Conservation (phyloP, 495 filamentous ascomycete species). For the Xylaria curta region DNA sequence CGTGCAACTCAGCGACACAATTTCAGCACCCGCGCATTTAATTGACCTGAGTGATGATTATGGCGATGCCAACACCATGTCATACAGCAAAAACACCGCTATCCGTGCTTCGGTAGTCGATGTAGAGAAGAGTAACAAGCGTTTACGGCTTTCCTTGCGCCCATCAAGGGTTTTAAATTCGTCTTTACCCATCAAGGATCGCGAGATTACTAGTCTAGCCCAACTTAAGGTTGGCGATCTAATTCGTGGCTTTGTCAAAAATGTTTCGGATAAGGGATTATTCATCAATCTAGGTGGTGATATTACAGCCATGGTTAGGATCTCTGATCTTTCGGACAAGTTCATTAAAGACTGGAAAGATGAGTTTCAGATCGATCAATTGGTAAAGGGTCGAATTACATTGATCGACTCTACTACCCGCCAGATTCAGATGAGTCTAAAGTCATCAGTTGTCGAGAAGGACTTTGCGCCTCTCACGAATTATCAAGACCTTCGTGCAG, state of each 20-base stretch:
- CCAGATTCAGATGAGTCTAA: constrained; percentile 84
- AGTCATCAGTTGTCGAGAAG: constrained; percentile 80
- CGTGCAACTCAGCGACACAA: constrained; percentile 78
- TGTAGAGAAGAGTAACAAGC: constrained; percentile 83
- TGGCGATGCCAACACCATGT: constrained; percentile 65
- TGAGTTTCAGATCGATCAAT: constrained; percentile 81
- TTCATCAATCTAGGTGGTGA: constrained; percentile 81
- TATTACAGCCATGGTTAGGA: constrained; percentile 79
- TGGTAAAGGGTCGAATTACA: constrained; percentile 86
- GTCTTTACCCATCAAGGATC: constrained; percentile 80
- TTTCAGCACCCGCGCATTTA: constrained; percentile 76
- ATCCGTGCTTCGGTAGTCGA: constrained; percentile 81
- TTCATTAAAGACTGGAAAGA: constrained; percentile 96
- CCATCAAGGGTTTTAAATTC: constrained; percentile 90
- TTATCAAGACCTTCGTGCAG: constrained; percentile 74
- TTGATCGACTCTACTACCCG: constrained; percentile 66
- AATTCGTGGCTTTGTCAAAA: constrained; percentile 87
- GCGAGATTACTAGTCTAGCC: constrained; percentile 69
- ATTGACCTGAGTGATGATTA: constrained; percentile 88
- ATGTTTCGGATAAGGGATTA: constrained; percentile 82
- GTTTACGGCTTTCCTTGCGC: constrained; percentile 77
- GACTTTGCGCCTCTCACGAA: constrained; percentile 72
- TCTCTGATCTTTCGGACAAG: constrained; percentile 87
- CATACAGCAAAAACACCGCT: constrained; percentile 80
- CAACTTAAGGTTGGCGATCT: constrained; percentile 81